Evolutionary conservation across 164 flowering plant genomes (phyloP).

Genomic region (Piper betle): DNA sequence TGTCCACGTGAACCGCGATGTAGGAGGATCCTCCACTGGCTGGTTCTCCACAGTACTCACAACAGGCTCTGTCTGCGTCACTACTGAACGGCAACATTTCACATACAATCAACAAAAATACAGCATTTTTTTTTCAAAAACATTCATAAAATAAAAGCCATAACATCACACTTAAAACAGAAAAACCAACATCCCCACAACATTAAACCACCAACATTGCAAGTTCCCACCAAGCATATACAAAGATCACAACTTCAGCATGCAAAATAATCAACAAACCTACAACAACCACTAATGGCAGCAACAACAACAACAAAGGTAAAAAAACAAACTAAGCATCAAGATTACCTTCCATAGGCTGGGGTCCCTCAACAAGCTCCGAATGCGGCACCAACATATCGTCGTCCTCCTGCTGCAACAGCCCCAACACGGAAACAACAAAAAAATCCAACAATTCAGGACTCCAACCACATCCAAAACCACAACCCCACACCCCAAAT

Average conservation of each 20-base stretch:
- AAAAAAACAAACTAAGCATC: background rate
- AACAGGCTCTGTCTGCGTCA: slow-evolving; percentile 37
- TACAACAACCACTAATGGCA: background rate
- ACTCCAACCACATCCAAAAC: slow-evolving; percentile 20
- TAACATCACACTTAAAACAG: background rate
- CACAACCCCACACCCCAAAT: slow-evolving; percentile 8
- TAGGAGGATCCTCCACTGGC: slow-evolving; percentile 50
- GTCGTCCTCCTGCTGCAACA: slow-evolving; percentile 71
- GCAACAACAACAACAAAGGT: background rate
- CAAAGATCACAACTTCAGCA: background rate
- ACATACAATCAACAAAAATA: too few species aligned
- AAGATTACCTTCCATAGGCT: slow-evolving; percentile 55
- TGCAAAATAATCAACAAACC: background rate
- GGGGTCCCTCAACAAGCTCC: slow-evolving; percentile 64
- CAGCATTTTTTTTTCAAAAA: background rate
- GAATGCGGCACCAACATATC: slow-evolving; percentile 90
- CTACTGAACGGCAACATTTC: slow-evolving; percentile 3
- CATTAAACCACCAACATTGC: background rate
- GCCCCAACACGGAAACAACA: slow-evolving; percentile 11
- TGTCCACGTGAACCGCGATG: slow-evolving; percentile 60
- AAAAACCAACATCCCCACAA: background rate
- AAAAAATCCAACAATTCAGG: background rate
- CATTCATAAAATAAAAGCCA: background rate
- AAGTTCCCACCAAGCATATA: too few species aligned
- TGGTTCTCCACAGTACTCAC: slow-evolving; percentile 48